These are phyloP conservation scores for Hamigera avellanea DNA, from an alignment of 495 filamentous ascomycete species.

Conservation along the genomic window DNA sequence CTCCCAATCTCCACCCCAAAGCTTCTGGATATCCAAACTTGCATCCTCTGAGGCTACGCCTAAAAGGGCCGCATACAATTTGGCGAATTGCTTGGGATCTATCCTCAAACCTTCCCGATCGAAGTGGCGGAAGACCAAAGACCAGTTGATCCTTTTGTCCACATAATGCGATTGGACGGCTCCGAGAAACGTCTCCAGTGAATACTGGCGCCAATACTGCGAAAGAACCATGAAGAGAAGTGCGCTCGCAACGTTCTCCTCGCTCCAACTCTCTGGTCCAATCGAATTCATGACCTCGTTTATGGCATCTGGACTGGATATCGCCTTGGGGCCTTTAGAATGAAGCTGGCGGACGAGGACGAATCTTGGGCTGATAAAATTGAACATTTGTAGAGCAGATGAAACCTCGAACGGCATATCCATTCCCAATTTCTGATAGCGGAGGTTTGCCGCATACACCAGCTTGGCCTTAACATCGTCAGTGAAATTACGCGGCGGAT, in stretches of 20 bases:
- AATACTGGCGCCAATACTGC: conserved; percentile 53
- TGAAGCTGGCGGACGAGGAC: conserved; percentile 69
- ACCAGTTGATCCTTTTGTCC: conserved; percentile 62
- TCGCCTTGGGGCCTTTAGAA: conserved; percentile 53
- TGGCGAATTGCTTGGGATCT: conserved; percentile 65
- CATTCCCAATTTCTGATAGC: conserved; percentile 50
- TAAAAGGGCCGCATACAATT: conserved; percentile 63
- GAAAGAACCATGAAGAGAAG: conserved; percentile 74
- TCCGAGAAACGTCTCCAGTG: conserved; percentile 61
- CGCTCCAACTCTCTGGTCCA: conserved; percentile 56
- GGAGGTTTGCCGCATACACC: conserved; percentile 49
- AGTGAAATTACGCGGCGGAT: conserved; percentile 71
- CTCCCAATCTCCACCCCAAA: conserved; percentile 90
- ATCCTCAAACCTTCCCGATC: conserved; percentile 71
- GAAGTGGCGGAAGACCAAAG: conserved; percentile 66
- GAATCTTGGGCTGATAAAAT: conserved; percentile 53
- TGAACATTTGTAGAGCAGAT: conserved; percentile 61
- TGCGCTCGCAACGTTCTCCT: conserved; percentile 70
- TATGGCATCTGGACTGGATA: conserved; percentile 39
- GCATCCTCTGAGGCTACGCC: conserved; percentile 51
- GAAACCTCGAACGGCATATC: conserved; percentile 60
- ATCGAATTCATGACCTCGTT: conserved; percentile 55
- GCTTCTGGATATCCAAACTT: conserved; percentile 60
- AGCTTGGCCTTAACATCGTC: conserved; percentile 60
- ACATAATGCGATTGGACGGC: conserved; percentile 43